Evolutionary conservation across 306 rosid species (phyloP), one percentile per base, ranked within the genome.

Genomic region (Astragalus membranaceus): DNA sequence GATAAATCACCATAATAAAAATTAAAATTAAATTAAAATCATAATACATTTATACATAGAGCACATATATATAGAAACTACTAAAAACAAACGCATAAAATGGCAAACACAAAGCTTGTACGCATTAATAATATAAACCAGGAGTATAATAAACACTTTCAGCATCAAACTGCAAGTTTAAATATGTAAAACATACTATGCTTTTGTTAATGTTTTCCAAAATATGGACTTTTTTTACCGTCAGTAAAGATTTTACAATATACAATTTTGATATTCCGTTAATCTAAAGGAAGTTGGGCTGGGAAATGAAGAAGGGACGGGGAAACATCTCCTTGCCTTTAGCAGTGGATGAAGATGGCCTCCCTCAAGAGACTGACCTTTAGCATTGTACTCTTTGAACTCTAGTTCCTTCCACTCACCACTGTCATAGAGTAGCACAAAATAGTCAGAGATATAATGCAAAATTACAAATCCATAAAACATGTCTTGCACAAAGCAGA

Each of bases 271-370:
- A n/a, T 35, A 55, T 58, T 43, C 17, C n/a, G 7, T 26, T 55
- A n/a, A n/a, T 61, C 49, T 20, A 69, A 74, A 69, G 20, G 64
- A 42, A 39, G 4, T n/a, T 29, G 57, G 57, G 30, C 48, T 32
- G 57, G 57, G 57, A 35, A 52, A 61, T 66, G 39, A 60, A 46
- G 42, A 39, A 37, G 62, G n/a, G 64, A n/a, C 53, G 32, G 43
- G 23, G 54, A 33, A 76, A 56, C 8, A 67, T 72, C 8, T 77
- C 12, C 90, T 85, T 85, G 67, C 98, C 99, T 94, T 91, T 70
- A 90, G 87, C 72, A 90, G 76, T 4, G 99, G 99, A 87, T 94
- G 99, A 79, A 94, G 97, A 77, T 79, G 75, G 51, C 99, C 99
- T 69, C 95, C 81, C 63, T 88, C 96, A 64, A 79, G 73, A 72